These are phyloP conservation scores for Suillus sp. DNA, from an alignment of 768 basidiomycete species.

Conservation along the genomic window DNA sequence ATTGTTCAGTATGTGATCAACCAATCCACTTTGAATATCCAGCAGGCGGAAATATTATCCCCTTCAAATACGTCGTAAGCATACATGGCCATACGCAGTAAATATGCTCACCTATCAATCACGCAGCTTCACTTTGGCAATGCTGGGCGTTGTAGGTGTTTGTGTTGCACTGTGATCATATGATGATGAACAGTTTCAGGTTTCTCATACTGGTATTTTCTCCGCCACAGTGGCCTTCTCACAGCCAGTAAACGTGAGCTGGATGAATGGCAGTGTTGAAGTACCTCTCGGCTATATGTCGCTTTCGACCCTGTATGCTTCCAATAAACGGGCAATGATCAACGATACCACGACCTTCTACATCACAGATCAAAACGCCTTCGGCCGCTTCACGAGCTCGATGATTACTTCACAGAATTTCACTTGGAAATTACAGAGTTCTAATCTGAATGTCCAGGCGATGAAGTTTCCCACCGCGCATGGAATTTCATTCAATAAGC, in stretches of 20 bases:
- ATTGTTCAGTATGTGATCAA: constrained; percentile 69
- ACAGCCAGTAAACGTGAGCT: constrained; percentile 57
- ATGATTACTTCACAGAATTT: constrained; percentile 71
- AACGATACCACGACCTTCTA: constrained; percentile 61
- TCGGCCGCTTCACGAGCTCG: constrained; percentile 58
- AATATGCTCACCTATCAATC: constrained; percentile 11
- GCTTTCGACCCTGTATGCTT: constrained; percentile 50
- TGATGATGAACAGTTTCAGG: constrained; percentile 37
- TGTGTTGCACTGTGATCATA: neutral
- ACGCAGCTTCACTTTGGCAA: constrained; percentile 50
- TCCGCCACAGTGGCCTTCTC: constrained; percentile 63
- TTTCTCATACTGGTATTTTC: constrained; percentile 68
- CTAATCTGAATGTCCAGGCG: constrained; percentile 63
- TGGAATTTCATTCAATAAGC: constrained; percentile 66
- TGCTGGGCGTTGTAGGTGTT: constrained; percentile 54
- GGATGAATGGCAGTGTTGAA: constrained; percentile 53
- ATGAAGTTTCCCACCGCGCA: constrained; percentile 67
- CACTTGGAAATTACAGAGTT: constrained; percentile 63
- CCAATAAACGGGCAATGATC: constrained; percentile 57
- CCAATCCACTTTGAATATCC: constrained; percentile 52
- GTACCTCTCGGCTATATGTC: constrained; percentile 56
- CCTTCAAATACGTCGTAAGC: constrained; percentile 61
- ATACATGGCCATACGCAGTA: too few relatives aligned
- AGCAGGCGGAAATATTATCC: constrained; percentile 50
- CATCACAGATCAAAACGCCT: constrained; percentile 57